Evolutionary conservation across 306 rosid species (phyloP).

Genomic region (Mimosa pudica): DNA sequence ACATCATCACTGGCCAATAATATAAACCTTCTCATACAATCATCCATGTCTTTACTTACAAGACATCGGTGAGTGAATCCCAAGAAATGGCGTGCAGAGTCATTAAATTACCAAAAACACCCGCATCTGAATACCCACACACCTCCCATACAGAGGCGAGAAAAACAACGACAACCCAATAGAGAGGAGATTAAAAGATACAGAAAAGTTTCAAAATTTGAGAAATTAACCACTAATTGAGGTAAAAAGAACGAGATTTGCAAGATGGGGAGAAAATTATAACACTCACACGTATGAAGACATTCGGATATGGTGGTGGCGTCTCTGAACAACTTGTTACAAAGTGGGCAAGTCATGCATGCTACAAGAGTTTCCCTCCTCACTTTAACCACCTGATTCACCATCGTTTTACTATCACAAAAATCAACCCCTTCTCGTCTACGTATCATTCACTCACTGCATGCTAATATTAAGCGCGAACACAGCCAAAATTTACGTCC

Average conservation of each 20-base stretch:
- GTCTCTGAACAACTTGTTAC: constrained; percentile 63
- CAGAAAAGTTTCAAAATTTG: constrained; percentile 28
- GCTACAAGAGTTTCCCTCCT: constrained; percentile 57
- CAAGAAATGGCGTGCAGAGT: background rate
- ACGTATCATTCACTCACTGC: constrained; percentile 61
- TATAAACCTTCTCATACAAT: constrained; percentile 6
- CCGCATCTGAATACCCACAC: constrained; percentile 28
- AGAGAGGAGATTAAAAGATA: constrained; percentile 17
- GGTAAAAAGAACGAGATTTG: constrained; percentile 7
- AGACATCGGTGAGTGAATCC: background rate
- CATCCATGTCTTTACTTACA: constrained; percentile 7
- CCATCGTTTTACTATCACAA: constrained; percentile 43
- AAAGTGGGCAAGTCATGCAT: constrained; percentile 80
- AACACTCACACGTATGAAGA: constrained; percentile 74
- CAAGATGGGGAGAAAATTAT: background rate
- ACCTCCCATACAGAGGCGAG: constrained; percentile 35
- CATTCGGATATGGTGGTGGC: constrained; percentile 80
- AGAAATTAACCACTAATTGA: constrained; percentile 16
- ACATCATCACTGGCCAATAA: constrained; percentile 15
- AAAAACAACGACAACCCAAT: constrained; percentile 34
- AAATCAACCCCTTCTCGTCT: constrained; percentile 30
- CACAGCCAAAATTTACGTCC: constrained; percentile 57
- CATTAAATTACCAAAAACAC: constrained; percentile 26
- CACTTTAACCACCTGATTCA: constrained; percentile 65
- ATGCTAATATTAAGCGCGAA: constrained; percentile 39